Percentiles rank a stretch among this genome's conserved stretches.
Evolutionary conservation across 148 eudicot genomes (phyloP).

Genomic region (Silene uniflora): DNA sequence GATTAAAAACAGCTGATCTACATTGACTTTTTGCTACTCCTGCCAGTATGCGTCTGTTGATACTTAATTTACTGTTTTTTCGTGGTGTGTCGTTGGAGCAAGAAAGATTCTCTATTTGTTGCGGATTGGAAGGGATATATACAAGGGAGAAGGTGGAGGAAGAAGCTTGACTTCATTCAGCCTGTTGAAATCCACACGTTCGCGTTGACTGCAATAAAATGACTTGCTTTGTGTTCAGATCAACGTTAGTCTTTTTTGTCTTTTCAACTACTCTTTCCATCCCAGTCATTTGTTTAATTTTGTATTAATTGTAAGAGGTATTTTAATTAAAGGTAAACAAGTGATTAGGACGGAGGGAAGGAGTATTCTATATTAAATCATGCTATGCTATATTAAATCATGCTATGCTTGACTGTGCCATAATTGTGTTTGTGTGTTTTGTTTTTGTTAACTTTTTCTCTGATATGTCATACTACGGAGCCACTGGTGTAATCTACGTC

Average conservation of each 20-base stretch:
- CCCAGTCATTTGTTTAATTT: no score
- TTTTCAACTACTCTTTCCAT: no score
- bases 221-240: constrained; percentile 95
- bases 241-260: constrained; percentile 45
- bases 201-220: constrained; percentile 82
- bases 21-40: neutral
- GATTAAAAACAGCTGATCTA: neutral
- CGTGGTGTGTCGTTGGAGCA: constrained; percentile 87
- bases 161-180: constrained; percentile 81
- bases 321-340: no score
- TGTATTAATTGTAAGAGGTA: no score
- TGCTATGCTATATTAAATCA: no score
- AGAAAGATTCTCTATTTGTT: constrained; percentile 86
- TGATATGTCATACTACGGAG: no score
- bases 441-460: no score
- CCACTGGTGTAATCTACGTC: no score
- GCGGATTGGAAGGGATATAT: constrained; percentile 87
- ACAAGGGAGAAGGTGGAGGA: constrained; percentile 88
- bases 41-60: neutral
- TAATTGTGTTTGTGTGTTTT: no score
- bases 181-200: constrained; percentile 83
- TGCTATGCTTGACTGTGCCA: no score
- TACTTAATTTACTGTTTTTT: constrained; percentile 55
- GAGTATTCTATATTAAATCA: no score
- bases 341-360: no score